Conservation (phyloP, 2,329 filamentous ascomycete genomes). For the Colletotrichum graminicola region DNA sequence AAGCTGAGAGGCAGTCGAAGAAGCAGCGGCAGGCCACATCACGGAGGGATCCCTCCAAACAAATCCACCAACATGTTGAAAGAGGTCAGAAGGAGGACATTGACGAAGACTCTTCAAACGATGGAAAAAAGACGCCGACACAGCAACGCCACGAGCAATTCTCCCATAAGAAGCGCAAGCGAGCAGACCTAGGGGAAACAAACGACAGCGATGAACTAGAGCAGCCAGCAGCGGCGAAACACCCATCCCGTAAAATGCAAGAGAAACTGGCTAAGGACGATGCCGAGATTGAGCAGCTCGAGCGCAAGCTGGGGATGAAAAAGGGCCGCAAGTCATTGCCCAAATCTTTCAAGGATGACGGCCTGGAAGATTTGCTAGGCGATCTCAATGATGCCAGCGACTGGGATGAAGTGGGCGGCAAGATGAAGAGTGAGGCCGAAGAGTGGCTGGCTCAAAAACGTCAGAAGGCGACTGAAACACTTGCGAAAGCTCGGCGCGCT, state of each 20-base stretch:
- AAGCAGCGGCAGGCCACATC: conserved; percentile 55
- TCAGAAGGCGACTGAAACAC: conserved; percentile 55
- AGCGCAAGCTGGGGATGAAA: conserved; percentile 86
- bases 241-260: conserved; percentile 54
- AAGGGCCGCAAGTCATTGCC: conserved; percentile 80
- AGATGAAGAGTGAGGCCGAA: conserved; percentile 69
- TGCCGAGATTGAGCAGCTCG: conserved; percentile 86
- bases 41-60: conserved; percentile 45
- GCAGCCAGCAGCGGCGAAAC: conserved; percentile 16
- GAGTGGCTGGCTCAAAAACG: conserved; percentile 72
- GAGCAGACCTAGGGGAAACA: conserved; percentile 37
- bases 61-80: conserved; percentile 42
- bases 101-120: conserved; percentile 45
- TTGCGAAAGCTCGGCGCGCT: not conserved
- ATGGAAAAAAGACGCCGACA: not conserved
- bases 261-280: conserved; percentile 83
- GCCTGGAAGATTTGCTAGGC: conserved; percentile 81
- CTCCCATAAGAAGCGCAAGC: conserved; percentile 32
- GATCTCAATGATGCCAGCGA: conserved; percentile 63
- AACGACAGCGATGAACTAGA: conserved; percentile 45
- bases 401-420: conserved; percentile 59
- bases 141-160: not conserved
- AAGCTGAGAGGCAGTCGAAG: conserved; percentile 73
- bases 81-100: conserved; percentile 44
- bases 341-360: conserved; percentile 83